Evolutionary conservation across 208 protist genomes (phyloP), one percentile per base, ranked within the genome.

Genomic region (Acanthamoeba culbertsoni): DNA sequence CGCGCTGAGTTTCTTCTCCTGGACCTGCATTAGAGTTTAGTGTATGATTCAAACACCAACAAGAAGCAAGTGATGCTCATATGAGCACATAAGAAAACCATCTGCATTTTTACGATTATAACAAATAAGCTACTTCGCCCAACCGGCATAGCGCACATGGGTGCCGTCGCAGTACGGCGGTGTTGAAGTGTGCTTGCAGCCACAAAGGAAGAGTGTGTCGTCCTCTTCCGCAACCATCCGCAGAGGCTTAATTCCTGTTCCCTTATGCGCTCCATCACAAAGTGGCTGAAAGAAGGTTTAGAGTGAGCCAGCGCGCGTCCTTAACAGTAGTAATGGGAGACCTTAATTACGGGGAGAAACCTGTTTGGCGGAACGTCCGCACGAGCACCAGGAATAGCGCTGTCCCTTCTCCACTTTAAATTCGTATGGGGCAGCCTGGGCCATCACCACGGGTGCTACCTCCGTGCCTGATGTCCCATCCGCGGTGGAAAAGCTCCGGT

Each of bases 211-310:
- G 55, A 89, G 33, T 53, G 82, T 89, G 33, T 12, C 82, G 82
- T 89, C 82, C 20, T 89, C 37, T 28, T 89, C 82, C 10, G 82
- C 82, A 18, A 89, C 53, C 53, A 89, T 89, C 7, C 82, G 82
- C 51, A 89, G 82, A 14, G 82, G 82, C 53, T 89, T 89, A 20
- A 68, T 3, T 2, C 82, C 82, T n/a, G 53, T 65, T 18, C 55
- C 82, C 23, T 89, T 89, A 53, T 89, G 82, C 14, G 82, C 82
- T 43, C 82, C 82, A 65, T 89, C 82, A 43, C 82, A 89, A n/a
- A 89, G 42, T n/a, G n/a, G n/a, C n/a, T n/a, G n/a, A n/a, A n/a
- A n/a, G n/a, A n/a, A n/a, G n/a, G n/a, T n/a, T n/a, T n/a, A n/a
- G n/a, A n/a, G n/a, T n/a, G n/a, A n/a, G n/a, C n/a, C n/a, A n/a